Conservation (phyloP, 2,329 filamentous ascomycete genomes). For the Fusarium sp. region DNA sequence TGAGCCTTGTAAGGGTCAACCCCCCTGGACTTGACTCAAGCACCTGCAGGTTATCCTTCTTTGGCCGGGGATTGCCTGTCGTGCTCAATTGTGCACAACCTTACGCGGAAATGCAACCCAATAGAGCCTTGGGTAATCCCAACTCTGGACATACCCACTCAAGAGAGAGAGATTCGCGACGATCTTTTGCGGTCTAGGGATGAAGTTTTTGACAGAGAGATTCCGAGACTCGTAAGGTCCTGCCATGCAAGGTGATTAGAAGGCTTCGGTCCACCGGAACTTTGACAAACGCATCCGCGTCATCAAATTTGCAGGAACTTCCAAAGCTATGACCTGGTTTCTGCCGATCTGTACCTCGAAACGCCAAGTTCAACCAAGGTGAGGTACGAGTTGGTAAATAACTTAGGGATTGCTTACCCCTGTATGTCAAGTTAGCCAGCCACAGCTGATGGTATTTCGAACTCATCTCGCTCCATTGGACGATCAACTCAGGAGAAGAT, state of each 20-base stretch:
- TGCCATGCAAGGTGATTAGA: background rate
- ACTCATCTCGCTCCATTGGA: conserved; percentile 29
- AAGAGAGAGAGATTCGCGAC: conserved; percentile 2
- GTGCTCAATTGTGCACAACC: background rate
- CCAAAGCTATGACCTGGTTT: background rate
- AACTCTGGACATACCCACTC: background rate
- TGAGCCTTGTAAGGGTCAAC: background rate
- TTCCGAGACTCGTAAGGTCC: background rate
- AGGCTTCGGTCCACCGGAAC: background rate
- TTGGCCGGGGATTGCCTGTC: background rate
- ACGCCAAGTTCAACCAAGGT: background rate
- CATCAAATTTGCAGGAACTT: background rate
- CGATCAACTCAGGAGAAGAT: background rate
- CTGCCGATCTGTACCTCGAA: background rate
- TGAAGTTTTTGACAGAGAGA: background rate
- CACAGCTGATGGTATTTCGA: background rate
- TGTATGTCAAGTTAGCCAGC: background rate
- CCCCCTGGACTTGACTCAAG: background rate
- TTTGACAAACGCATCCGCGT: background rate
- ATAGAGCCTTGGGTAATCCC: background rate
- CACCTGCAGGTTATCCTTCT: background rate
- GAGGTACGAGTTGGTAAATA: background rate
- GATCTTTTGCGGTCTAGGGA: conserved; percentile 15
- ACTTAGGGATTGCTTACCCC: background rate
- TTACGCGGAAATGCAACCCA: background rate